A percentile compares a stretch with the other conserved stretches of the same genome.
phyloP scores from a whole-genome alignment of 2,329 filamentous ascomycete genomes.

The Colletotrichum incanum region DNA sequence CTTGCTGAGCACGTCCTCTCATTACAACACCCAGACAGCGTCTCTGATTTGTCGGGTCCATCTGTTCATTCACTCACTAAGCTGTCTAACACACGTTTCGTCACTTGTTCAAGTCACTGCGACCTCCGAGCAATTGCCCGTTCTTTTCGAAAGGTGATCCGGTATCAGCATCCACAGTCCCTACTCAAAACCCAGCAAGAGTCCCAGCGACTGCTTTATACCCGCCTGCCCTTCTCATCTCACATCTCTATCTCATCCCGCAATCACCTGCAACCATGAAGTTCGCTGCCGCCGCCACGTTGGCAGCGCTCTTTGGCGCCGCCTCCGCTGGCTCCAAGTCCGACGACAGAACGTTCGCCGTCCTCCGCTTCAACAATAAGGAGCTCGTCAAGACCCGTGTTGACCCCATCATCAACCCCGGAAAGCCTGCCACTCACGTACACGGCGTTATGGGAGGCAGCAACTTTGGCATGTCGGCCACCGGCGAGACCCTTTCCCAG shows the following conservation, averaged over 20 bases:
- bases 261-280: conserved; percentile 53
- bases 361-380: conserved; percentile 79
- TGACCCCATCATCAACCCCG: conserved; percentile 80
- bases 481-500: conserved; percentile 70
- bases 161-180: conserved; percentile 51
- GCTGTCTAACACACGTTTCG: conserved; percentile 37
- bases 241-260: not conserved
- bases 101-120: conserved; percentile 44
- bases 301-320: conserved; percentile 57
- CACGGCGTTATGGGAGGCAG: conserved; percentile 82
- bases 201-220: conserved; percentile 19
- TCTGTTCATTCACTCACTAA: conserved; percentile 45
- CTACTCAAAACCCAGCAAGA: conserved; percentile 29
- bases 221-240: not conserved
- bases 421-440: conserved; percentile 72
- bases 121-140: conserved; percentile 41
- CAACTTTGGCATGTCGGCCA: conserved; percentile 75
- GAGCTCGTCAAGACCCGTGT: conserved; percentile 73
- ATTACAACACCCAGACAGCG: conserved; percentile 49
- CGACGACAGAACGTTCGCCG: conserved; percentile 71
- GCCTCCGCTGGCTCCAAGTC: conserved; percentile 58
- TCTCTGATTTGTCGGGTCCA: conserved; percentile 50
- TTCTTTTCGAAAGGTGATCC: conserved; percentile 53
- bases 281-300: conserved; percentile 49
- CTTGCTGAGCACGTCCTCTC: conserved; percentile 56